Conservation (phyloP, 2,329 filamentous ascomycete genomes). For the Trichophaea hybrida region DNA sequence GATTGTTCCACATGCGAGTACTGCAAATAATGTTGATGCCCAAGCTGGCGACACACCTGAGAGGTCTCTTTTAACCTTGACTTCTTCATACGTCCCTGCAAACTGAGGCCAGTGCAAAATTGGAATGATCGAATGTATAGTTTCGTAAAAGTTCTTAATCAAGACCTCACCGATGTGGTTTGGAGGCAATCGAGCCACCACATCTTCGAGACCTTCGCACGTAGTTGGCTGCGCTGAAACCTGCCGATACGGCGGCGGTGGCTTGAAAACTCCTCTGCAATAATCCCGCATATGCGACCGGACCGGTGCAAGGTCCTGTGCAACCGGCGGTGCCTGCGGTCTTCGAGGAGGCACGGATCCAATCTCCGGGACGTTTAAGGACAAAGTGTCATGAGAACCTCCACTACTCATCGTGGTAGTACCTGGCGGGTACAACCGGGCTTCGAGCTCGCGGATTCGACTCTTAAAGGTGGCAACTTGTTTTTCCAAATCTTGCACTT, state of each 20-base stretch:
- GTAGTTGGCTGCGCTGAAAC: slow-evolving; percentile 45
- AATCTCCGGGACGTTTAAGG: slow-evolving; percentile 43
- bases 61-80: slow-evolving; percentile 54
- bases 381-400: slow-evolving; percentile 25
- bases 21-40: slow-evolving; percentile 65
- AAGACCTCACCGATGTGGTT: slow-evolving; percentile 56
- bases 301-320: slow-evolving; percentile 48
- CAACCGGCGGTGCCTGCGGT: slow-evolving; percentile 52
- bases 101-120: slow-evolving; percentile 83
- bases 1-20: slow-evolving; percentile 69
- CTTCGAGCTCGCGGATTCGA: slow-evolving; percentile 54
- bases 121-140: slow-evolving; percentile 66
- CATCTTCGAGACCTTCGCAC: slow-evolving; percentile 38
- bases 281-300: slow-evolving; percentile 4
- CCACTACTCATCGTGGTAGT: slow-evolving; percentile 38
- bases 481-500: slow-evolving; percentile 91
- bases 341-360: slow-evolving; percentile 50
- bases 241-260: slow-evolving; percentile 47
- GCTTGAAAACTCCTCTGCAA: slow-evolving; percentile 65
- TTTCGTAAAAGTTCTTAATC: slow-evolving; percentile 58
- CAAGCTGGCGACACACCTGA: slow-evolving; percentile 52
- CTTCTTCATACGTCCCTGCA: slow-evolving; percentile 55
- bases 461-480: slow-evolving; percentile 68
- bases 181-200: slow-evolving; percentile 53
- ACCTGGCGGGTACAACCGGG: slow-evolving; percentile 35